Evolutionary conservation across 1,284 basidiomycete species (phyloP), one percentile per base, ranked within the genome.

Genomic region (Laetiporus sulphureus): DNA sequence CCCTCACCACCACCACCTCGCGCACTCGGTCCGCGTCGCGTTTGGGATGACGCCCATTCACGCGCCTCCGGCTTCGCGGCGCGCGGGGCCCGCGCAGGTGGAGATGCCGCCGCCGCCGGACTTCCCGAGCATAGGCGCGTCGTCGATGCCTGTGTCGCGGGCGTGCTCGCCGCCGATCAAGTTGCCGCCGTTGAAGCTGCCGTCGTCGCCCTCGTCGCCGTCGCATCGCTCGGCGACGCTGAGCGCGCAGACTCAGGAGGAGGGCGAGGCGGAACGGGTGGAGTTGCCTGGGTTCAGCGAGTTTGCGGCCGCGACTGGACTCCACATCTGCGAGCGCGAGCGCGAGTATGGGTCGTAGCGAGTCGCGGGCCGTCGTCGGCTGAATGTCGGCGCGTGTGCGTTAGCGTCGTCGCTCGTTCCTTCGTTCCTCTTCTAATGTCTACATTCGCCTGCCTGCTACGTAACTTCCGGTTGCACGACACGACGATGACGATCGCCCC

Each of bases 1-100:
- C 32, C n/a, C 52, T 23, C 48, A 45, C 39, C 73, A 79, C 45
- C 77, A 77, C 54, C 79, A 87, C 62, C 73, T 90, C 32, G 85
- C 82, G 4, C 82, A 86, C 54, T 85, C 82, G 3, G 83, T 93
- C 15, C 79, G 86, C 25, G 71, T 82, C 20, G 90, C 90, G 32
- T 93, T 93, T 53, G 87, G 84, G 5, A 92, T 92, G 87, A 91
- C 90, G 4, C 88, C 89, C 1, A 90, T 91, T 42, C 73, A 75
- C 46, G 63, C 66, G 12, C 58, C 66, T 25, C 57, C 62, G 15
- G 53, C 63, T 42, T 24, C 38, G 44, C 32, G 16, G 54, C 61
- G 25, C 64, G 62, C 39, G 65, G 31, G 43, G 44, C 44, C 54
- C 42, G 34, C 50, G 38, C 54, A 43, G 53, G 58, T 42, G 59